phyloP scores from a whole-genome alignment of 768 basidiomycete species.

The Mrakia hoshinonis region DNA sequence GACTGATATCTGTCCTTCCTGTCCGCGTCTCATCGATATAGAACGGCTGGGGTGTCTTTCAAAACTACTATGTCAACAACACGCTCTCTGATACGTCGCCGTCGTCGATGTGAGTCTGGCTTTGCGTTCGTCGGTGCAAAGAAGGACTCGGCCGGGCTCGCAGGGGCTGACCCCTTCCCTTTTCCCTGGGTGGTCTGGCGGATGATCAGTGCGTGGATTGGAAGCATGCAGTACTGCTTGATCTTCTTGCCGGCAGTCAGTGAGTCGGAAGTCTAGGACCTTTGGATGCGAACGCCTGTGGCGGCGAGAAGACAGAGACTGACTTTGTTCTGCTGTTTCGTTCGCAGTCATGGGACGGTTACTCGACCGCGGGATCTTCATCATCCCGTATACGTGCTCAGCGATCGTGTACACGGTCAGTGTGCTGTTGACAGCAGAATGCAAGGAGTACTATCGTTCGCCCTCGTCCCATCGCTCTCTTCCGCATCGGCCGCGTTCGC shows the following conservation, averaged over 20 bases:
- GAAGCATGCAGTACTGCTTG: constrained; percentile 6
- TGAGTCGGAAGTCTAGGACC: neutral
- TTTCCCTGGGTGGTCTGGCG: neutral
- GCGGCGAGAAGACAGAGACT: neutral
- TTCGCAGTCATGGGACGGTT: neutral
- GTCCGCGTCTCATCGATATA: neutral
- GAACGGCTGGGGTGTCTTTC: constrained; percentile 9
- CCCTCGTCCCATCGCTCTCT: neutral
- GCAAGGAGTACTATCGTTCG: constrained; percentile 5
- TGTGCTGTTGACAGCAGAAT: neutral
- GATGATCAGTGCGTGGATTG: neutral
- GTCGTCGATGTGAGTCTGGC: constrained; percentile 13
- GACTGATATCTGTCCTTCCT: neutral
- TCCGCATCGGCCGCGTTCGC: neutral
- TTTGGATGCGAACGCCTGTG: no score
- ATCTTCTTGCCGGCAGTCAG: constrained; percentile 8
- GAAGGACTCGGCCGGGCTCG: no score
- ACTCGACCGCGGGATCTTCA: neutral
- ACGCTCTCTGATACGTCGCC: neutral
- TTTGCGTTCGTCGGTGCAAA: no score
- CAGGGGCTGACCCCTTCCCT: no score
- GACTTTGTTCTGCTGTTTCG: neutral
- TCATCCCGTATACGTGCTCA: neutral
- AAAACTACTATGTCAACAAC: constrained; percentile 10
- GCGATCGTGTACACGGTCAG: neutral